Base-by-base conservation (phyloP, 768 basidiomycete genomes). In the Naematelia encephala region DNA sequence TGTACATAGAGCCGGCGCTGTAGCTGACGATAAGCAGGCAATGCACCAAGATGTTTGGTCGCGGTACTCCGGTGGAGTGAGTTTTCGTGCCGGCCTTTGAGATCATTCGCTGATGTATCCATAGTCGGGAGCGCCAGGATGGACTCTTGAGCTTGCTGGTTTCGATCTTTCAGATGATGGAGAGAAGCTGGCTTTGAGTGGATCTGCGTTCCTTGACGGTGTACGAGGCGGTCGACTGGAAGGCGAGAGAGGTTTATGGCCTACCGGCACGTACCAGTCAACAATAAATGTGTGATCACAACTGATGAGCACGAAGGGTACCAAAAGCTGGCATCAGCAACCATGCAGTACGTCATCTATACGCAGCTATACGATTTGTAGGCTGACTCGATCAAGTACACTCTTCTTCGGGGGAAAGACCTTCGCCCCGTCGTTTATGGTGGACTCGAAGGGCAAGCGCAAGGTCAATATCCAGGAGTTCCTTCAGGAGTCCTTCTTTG, bases 31-130 rank as follows among this genome's bases (percentile, higher is more conserved):
- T 47, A 25, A 8, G 16, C 27, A 74, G 72, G 58, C 67, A 57
- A 73, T 94, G 56, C 94, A 98, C 73, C 94, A 94, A 75, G 91
- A 97, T 73, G 91, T 97, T 28, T 97, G 91, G 89, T 94, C 91
- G 0, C 85, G 94, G 3, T 93, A 92, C 68, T 85, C 86, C 2
- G 94, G 94, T 5, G 94, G 94, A 14, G 68, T 74, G 34, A 66
- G 72, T 61, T 22, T 2, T 44, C 52, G 11, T 34, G 27, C 3
- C 21, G 14, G 12, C 1, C 19, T 48, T 2, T 54, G 2, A 26
- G 13, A 21, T 21, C 12, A 23, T 16, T 27, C 25, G 30, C 51
- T 48, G 43, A 51, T 44, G 16, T 39, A 39, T 16, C 16, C 3
- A 5, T 27, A 74, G 45, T 94, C 91, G 1, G 94, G 96, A 1